A percentile compares a stretch with the other conserved stretches of the same genome.
Evolutionary conservation across 306 rosid genomes (phyloP).

Genomic region (Hylodesmum podocarpum): DNA sequence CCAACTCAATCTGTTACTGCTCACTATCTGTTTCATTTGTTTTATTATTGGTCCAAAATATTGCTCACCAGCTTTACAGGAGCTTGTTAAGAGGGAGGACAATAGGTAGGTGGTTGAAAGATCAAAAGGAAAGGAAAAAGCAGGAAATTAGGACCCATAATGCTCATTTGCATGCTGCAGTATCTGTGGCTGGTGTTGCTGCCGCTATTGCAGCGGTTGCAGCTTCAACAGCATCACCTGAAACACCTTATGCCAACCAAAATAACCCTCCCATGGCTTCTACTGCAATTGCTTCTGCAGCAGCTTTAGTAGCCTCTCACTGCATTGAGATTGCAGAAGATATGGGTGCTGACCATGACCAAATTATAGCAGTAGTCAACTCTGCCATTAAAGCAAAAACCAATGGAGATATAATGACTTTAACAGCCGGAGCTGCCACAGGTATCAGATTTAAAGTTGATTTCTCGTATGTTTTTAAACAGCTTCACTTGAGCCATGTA

Average conservation of each 20-base stretch:
- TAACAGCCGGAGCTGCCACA: conserved; percentile 96
- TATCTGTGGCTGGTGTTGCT: conserved; percentile 96
- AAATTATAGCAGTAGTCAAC: conserved; percentile 62
- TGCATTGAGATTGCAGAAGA: conserved; percentile 98
- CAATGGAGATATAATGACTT: conserved; percentile 90
- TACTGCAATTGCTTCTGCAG: conserved; percentile 83
- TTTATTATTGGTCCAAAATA: conserved; percentile 23
- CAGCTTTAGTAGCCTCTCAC: conserved; percentile 91
- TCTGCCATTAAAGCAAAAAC: conserved; percentile 88
- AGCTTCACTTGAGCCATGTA: background rate
- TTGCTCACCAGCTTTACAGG: conserved; percentile 65
- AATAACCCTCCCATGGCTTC: conserved; percentile 52
- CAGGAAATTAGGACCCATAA: conserved; percentile 88
- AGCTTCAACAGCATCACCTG: conserved; percentile 65
- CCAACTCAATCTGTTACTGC: background rate
- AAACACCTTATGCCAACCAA: conserved; percentile 41
- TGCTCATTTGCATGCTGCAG: conserved; percentile 90
- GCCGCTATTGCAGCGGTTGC: conserved; percentile 81
- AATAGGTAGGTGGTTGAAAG: conserved; percentile 78
- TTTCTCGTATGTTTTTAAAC: conserved; percentile 1
- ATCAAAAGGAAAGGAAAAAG: conserved; percentile 94
- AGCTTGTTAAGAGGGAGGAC: conserved; percentile 76
- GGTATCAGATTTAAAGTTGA: conserved; percentile 42
- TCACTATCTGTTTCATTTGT: conserved; percentile 2
- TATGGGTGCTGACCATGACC: conserved; percentile 88